Evolutionary conservation across 1,284 basidiomycete species (phyloP).

Genomic region (Xerocomus nothofagi): DNA sequence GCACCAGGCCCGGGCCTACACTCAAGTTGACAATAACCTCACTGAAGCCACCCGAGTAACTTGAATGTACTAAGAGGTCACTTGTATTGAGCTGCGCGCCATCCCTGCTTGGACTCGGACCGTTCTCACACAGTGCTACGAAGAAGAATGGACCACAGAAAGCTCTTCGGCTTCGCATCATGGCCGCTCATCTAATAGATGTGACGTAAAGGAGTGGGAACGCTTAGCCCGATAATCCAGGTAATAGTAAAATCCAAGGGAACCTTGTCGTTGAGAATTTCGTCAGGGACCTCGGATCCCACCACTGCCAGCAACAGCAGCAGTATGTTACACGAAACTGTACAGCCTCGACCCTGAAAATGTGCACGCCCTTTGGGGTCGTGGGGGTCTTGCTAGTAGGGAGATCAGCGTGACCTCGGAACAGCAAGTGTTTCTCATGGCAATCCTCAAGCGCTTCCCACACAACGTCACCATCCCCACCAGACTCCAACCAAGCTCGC

Average conservation of each 20-base stretch:
- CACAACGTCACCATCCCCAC: conserved; percentile 85
- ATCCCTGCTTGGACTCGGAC: conserved; percentile 88
- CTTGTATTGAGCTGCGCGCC: conserved; percentile 89
- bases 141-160: conserved; percentile 23
- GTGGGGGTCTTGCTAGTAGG: not conserved
- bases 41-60: conserved; percentile 75
- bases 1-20: conserved; percentile 87
- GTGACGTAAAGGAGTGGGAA: conserved; percentile 86
- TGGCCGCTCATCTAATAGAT: conserved; percentile 74
- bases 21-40: conserved; percentile 68
- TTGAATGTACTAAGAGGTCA: conserved; percentile 91
- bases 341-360: conserved; percentile 3
- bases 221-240: conserved; percentile 73
- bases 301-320: too few species aligned
- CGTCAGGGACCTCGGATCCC: conserved; percentile 62
- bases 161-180: conserved; percentile 22
- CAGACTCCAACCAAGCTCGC: conserved; percentile 59
- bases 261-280: conserved; percentile 52
- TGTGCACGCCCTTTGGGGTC: conserved; percentile 1
- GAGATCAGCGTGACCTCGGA: conserved; percentile 3
- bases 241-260: conserved; percentile 38
- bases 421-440: not conserved
- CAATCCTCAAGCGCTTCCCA: conserved; percentile 2
- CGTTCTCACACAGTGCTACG: conserved; percentile 57
- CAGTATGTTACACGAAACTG: conserved; percentile 5